These are phyloP conservation scores for Akanthomyces muscarius DNA, from an alignment of 2,329 filamentous ascomycete species.

Conservation along the genomic window DNA sequence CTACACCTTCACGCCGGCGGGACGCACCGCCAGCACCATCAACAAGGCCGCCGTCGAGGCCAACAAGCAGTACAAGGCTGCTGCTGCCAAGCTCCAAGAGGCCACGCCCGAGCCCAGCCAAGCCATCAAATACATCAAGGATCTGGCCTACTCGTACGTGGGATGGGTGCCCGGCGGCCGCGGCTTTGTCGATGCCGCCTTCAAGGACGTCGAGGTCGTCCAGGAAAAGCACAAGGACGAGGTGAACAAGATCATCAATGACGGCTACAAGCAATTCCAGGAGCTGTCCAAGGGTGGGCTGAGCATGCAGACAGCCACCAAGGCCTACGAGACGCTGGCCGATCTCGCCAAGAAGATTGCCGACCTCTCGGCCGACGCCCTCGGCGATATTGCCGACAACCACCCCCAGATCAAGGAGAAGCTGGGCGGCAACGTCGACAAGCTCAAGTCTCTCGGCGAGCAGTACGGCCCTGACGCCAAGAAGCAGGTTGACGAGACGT, in stretches of 20 bases:
- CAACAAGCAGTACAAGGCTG: conserved; percentile 56
- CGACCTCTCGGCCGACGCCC: conserved; percentile 58
- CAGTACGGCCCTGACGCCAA: conserved; percentile 71
- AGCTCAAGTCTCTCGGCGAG: conserved; percentile 66
- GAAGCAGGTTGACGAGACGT: conserved; percentile 70
- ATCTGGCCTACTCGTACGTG: conserved; percentile 65
- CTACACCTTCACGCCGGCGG: conserved; percentile 43
- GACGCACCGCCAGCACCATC: conserved; percentile 37
- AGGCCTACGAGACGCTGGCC: conserved; percentile 59
- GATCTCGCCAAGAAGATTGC: conserved; percentile 58
- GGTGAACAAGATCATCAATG: conserved; percentile 62
- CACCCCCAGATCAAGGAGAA: conserved; percentile 71
- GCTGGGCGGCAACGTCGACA: conserved; percentile 62
- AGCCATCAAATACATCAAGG: conserved; percentile 61
- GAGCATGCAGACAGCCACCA: conserved; percentile 57
- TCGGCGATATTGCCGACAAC: conserved; percentile 64
- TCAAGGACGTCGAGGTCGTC: conserved; percentile 66
- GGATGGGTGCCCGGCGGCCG: conserved; percentile 68
- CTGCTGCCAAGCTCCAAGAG: conserved; percentile 57
- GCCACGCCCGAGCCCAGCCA: conserved; percentile 63
- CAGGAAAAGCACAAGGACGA: conserved; percentile 64
- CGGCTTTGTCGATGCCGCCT: conserved; percentile 63
- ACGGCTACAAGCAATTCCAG: conserved; percentile 65
- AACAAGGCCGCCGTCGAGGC: conserved; percentile 51
- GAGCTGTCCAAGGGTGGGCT: conserved; percentile 56